phyloP scores from a whole-genome alignment of 805 yeast genomes.

The Saccharomyces kudriavzevii region DNA sequence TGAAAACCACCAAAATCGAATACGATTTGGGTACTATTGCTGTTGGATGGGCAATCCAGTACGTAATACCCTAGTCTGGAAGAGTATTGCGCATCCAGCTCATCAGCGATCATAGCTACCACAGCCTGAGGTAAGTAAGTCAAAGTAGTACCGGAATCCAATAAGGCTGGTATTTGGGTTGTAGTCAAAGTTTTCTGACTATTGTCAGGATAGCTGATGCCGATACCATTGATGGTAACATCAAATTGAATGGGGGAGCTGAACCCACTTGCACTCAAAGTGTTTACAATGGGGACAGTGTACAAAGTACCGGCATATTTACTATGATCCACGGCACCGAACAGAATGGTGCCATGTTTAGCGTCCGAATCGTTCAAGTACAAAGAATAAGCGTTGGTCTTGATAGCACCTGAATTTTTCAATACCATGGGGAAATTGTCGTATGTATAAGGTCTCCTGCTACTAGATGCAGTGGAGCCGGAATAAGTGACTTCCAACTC shows the following conservation, averaged over 20 bases:
- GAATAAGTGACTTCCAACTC: slow-evolving; percentile 59
- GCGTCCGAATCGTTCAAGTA: slow-evolving; percentile 42
- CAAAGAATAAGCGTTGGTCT: slow-evolving; percentile 49
- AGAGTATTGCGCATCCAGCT: slow-evolving; percentile 38
- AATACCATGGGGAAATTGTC: slow-evolving; percentile 57
- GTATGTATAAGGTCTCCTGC: slow-evolving; percentile 36
- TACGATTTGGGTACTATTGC: slow-evolving; percentile 28
- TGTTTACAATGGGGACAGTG: slow-evolving; percentile 45
- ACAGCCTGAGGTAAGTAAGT: slow-evolving; percentile 39
- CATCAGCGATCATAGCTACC: slow-evolving; percentile 13
- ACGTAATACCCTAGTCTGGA: slow-evolving; percentile 35
- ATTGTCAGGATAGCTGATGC: background rate
- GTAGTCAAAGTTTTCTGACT: slow-evolving; percentile 15
- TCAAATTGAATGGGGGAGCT: slow-evolving; percentile 16
- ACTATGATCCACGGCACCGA: slow-evolving; percentile 65
- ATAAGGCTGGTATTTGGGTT: slow-evolving; percentile 32
- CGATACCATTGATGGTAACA: slow-evolving; percentile 5
- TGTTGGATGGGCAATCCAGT: slow-evolving; percentile 34
- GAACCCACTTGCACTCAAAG: slow-evolving; percentile 11
- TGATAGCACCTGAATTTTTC: slow-evolving; percentile 39
- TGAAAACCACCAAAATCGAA: slow-evolving; percentile 52
- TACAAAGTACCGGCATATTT: slow-evolving; percentile 48
- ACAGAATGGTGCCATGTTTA: slow-evolving; percentile 46
- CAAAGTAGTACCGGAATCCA: slow-evolving; percentile 51
- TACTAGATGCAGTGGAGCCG: slow-evolving; percentile 14